Evolutionary conservation across 1,284 basidiomycete genomes (phyloP).

Genomic region (Naganishia albida): DNA sequence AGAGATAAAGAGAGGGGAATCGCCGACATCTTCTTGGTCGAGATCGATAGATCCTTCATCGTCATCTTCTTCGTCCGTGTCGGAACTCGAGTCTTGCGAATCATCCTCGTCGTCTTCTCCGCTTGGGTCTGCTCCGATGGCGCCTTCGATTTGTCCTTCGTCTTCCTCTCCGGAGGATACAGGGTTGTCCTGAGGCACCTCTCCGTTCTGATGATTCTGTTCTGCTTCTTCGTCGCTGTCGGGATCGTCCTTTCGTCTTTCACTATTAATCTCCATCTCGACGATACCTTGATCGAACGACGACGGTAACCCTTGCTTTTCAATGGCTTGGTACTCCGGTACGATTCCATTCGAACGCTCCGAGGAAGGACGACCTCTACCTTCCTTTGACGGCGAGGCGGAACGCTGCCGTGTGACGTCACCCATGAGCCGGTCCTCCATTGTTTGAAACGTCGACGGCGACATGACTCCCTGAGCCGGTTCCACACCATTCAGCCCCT

Average conservation of each 20-base stretch:
- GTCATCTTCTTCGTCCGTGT: slow-evolving; percentile 31
- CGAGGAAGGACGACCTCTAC: background rate
- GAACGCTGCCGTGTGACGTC: background rate
- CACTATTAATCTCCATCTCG: background rate
- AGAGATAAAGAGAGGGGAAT: slow-evolving; percentile 28
- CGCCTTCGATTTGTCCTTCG: slow-evolving; percentile 23
- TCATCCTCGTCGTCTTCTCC: slow-evolving; percentile 35
- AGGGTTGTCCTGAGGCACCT: background rate
- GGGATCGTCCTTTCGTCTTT: background rate
- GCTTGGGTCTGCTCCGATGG: slow-evolving; percentile 18
- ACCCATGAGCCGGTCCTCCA: background rate
- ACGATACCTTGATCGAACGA: background rate
- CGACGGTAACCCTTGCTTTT: background rate
- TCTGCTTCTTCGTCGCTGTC: background rate
- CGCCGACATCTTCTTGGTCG: slow-evolving; percentile 16
- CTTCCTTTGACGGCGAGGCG: background rate
- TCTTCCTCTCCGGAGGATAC: slow-evolving; percentile 16
- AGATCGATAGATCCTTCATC: slow-evolving; percentile 32
- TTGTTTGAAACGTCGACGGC: background rate
- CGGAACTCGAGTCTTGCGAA: slow-evolving; percentile 28
- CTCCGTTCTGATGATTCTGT: background rate
- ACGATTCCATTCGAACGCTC: background rate
- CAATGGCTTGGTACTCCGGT: background rate
- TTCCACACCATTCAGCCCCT: background rate
- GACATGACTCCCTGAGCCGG: background rate